Evolutionary conservation across 1,139 yeast genomes (phyloP), one percentile per base, ranked within the genome.

Genomic region (Lodderomyces pseudojiufengensis): DNA sequence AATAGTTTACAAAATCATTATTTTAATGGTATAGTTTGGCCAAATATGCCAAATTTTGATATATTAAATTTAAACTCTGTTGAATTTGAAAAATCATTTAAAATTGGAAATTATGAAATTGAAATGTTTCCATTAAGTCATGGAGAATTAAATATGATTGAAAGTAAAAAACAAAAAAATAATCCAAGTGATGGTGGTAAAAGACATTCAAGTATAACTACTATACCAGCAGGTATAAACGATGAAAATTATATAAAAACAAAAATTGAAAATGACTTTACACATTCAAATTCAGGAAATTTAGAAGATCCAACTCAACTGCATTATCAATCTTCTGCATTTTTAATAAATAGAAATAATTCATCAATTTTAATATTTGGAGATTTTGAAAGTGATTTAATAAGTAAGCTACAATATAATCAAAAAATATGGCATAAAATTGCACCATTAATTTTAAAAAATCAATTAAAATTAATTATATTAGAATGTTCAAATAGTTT

Each of bases 21-120:
- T 0, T 87, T 87, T 59, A 88, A 88, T 55, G 87, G 84, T 29
- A 51, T 64, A 5, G 66, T 85, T 4, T 88, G 97, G 97, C 97
- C 97, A 4, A 73, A 83, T 46, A 60, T 81, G 58, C 69, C 73
- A 6, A 55, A 61, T 36, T 59, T 57, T 40, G 63, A 67, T 44
- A 51, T 54, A 37, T 43, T 58, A 15, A 53, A 48, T 9, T 48
- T 67, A 14, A 39, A 46, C 6, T 29, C 50, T 3, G 41, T 55
- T 13, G 47, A 47, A 12, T 59, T 45, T 36, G 41, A 52, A 31
- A 28, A 36, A 9, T 33, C 45, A 1, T 43, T 52, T 24, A 6
- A 36, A 1, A 42, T 61, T 6, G 53, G 55, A 0, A 41, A 43
- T 15, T 64, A 48, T 38, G 28, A 45, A 4, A 51, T 66, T 4